Percentiles rank a stretch among this genome's conserved stretches.
phyloP scores from a whole-genome alignment of 2,329 filamentous ascomycete genomes.

The Colletotrichum salicis region DNA sequence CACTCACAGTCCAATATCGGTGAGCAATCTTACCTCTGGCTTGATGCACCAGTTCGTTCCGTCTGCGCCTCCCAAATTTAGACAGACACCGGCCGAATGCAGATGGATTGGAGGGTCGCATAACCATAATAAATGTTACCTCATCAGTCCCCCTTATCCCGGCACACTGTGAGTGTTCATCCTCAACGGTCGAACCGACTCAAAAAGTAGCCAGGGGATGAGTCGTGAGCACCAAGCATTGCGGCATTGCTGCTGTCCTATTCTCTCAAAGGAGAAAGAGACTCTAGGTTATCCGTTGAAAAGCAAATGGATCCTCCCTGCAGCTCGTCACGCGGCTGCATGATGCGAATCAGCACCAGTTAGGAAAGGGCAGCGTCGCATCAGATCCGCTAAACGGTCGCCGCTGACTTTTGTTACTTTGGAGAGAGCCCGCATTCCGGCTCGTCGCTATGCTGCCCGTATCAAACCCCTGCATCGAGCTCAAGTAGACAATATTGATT shows the following conservation, averaged over 20 bases:
- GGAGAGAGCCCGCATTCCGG: not conserved
- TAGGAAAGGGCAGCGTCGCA: not conserved
- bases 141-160: not conserved
- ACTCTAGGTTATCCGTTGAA: not conserved
- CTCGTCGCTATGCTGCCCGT: not conserved
- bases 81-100: not conserved
- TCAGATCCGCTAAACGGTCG: not conserved
- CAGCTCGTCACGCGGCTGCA: slow-evolving; percentile 17
- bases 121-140: slow-evolving; percentile 10
- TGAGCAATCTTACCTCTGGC: slow-evolving; percentile 21
- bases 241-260: not conserved
- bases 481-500: not conserved
- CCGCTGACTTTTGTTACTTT: not conserved
- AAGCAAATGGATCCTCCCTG: slow-evolving; percentile 13
- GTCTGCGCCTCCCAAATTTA: slow-evolving; percentile 28
- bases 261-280: not conserved
- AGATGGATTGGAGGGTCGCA: slow-evolving; percentile 2
- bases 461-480: not conserved
- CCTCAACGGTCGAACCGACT: not conserved
- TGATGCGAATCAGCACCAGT: slow-evolving; percentile 5
- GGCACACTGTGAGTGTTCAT: not conserved
- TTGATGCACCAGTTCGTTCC: slow-evolving; percentile 8
- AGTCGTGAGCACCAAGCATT: not conserved
- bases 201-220: not conserved
- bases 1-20: slow-evolving; percentile 22